Evolutionary conservation across 2,329 filamentous ascomycete genomes (phyloP).

Genomic region (Pyricularia grisea): DNA sequence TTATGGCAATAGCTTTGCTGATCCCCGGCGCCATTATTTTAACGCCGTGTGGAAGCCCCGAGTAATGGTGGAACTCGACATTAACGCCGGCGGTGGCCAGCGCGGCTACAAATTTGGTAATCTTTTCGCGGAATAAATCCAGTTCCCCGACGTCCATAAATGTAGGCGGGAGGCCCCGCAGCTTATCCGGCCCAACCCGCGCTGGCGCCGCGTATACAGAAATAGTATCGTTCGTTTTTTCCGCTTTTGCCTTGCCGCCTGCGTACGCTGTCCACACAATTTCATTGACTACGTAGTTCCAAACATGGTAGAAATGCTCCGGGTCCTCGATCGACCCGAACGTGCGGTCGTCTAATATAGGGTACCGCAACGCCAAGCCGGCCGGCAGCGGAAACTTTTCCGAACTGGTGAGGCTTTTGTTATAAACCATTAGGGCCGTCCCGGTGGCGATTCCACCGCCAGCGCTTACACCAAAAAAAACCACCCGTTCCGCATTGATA

Average conservation of each 20-base stretch:
- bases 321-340: conserved; percentile 7
- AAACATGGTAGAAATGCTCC: conserved; percentile 10
- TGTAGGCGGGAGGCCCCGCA: conserved; percentile 22
- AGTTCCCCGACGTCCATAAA: conserved; percentile 29
- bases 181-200: conserved; percentile 9
- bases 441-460: conserved; percentile 17
- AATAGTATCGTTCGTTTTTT: background rate
- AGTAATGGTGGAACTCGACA: conserved; percentile 30
- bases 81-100: conserved; percentile 22
- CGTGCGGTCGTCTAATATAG: conserved; percentile 27
- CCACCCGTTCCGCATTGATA: conserved; percentile 17
- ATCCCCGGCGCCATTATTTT: conserved; percentile 10
- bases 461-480: conserved; percentile 15
- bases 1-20: background rate
- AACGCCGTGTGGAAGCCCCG: conserved; percentile 29
- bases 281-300: conserved; percentile 13
- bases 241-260: conserved; percentile 2
- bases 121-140: conserved; percentile 28
- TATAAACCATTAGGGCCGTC: conserved; percentile 29
- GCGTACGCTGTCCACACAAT: conserved; percentile 18
- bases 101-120: conserved; percentile 19
- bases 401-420: conserved; percentile 11
- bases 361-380: conserved; percentile 24
- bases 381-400: conserved; percentile 16
- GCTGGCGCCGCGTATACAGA: conserved; percentile 15